phyloP scores from a whole-genome alignment of 2,329 filamentous ascomycete species.

The Macroventuria anomochaeta region DNA sequence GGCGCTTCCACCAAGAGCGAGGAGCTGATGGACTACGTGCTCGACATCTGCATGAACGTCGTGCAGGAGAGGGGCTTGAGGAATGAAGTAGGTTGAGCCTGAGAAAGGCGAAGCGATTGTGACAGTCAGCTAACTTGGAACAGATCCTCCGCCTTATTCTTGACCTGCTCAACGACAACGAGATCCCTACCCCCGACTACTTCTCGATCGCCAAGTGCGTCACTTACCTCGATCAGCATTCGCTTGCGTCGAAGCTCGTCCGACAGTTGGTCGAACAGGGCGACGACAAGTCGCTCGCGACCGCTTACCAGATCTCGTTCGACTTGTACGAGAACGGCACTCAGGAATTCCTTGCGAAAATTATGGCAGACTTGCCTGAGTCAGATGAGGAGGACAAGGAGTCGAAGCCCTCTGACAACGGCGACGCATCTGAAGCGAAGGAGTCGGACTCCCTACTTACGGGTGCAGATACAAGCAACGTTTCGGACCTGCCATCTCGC shows the following conservation, averaged over 20 bases:
- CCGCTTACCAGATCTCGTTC: constrained; percentile 97
- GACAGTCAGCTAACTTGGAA: constrained; percentile 19
- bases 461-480: constrained; percentile 60
- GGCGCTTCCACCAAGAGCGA: constrained; percentile 70
- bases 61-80: constrained; percentile 91
- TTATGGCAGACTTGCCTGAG: constrained; percentile 76
- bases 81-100: constrained; percentile 60
- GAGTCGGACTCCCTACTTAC: constrained; percentile 67
- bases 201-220: constrained; percentile 98
- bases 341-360: constrained; percentile 92
- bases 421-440: constrained; percentile 56
- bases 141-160: constrained; percentile 89
- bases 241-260: constrained; percentile 87
- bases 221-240: constrained; percentile 91
- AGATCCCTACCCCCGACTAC: constrained; percentile 91
- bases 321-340: constrained; percentile 98
- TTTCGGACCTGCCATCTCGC: constrained; percentile 56
- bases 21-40: constrained; percentile 94
- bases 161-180: constrained; percentile 92
- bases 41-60: constrained; percentile 96
- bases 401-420: constrained; percentile 42
- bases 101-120: too few relatives aligned
- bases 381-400: constrained; percentile 58
- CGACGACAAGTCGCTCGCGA: constrained; percentile 78
- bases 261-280: constrained; percentile 79